Percentiles rank a stretch among this genome's conserved stretches.
Evolutionary conservation across 208 protist genomes (phyloP).

Genomic region (Kentomonas sorsogonicus): DNA sequence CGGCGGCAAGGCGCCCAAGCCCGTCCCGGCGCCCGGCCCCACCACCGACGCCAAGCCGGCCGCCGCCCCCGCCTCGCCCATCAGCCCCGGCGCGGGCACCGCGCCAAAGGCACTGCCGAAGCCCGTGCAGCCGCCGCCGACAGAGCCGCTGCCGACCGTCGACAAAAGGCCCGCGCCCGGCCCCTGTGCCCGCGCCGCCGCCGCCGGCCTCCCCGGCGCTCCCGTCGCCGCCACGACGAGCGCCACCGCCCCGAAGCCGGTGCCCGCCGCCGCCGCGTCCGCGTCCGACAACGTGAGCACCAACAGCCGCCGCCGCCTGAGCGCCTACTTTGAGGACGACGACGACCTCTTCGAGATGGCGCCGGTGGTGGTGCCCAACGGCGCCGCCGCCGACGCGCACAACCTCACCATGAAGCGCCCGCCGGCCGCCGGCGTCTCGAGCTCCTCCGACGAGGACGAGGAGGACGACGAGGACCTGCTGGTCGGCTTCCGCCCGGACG

Average conservation of each 20-base stretch:
- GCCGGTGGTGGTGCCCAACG: not conserved
- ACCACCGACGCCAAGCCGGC: not conserved
- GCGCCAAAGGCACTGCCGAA: too few relatives aligned
- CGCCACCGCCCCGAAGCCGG: slow-evolving; percentile 2
- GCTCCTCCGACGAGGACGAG: slow-evolving; percentile 18
- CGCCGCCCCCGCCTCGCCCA: too few relatives aligned
- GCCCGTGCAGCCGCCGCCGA: too few relatives aligned
- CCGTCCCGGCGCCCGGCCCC: not conserved
- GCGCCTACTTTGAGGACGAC: slow-evolving; percentile 20
- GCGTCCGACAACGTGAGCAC: not conserved
- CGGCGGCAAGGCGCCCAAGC: not conserved
- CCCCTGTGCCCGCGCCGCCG: too few relatives aligned
- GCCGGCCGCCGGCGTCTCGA: not conserved
- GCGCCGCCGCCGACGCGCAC: not conserved
- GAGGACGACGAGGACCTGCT: slow-evolving; percentile 28
- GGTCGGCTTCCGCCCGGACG: slow-evolving; percentile 34
- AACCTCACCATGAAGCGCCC: not conserved
- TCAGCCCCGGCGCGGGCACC: too few relatives aligned
- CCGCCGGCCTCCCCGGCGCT: not conserved
- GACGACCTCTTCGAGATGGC: slow-evolving; percentile 15
- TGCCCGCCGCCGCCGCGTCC: not conserved
- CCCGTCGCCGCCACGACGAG: not conserved
- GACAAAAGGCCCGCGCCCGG: too few relatives aligned
- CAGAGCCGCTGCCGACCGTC: not conserved
- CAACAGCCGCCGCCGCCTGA: slow-evolving; percentile 10